Evolutionary conservation across 2,329 filamentous ascomycete genomes (phyloP).

Genomic region (Cladosporium phlei): DNA sequence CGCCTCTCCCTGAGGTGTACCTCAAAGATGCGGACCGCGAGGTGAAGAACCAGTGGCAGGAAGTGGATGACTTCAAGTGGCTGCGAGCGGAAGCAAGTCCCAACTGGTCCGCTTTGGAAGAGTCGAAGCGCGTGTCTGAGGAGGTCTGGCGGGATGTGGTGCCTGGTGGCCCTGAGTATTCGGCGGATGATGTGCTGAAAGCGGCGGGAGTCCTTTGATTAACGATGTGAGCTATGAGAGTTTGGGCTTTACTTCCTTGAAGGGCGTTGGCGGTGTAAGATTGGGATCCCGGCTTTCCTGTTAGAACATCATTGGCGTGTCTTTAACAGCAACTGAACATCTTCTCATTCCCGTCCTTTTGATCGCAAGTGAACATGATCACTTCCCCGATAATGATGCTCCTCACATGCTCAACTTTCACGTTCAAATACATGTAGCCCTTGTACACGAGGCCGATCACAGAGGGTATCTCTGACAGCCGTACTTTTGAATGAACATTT

Average conservation of each 20-base stretch:
- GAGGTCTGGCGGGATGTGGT: constrained; percentile 66
- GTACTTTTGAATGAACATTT: constrained; percentile 9
- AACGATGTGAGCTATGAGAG: background rate
- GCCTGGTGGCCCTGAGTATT: constrained; percentile 57
- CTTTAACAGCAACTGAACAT: no score
- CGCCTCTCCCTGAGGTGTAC: constrained; percentile 65
- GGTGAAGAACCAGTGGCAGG: constrained; percentile 68
- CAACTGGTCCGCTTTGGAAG: constrained; percentile 72
- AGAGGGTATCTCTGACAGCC: background rate
- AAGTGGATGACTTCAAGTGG: constrained; percentile 98
- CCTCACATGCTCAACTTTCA: no score
- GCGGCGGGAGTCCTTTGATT: constrained; percentile 24
- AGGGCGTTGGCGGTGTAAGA: background rate
- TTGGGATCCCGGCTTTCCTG: background rate
- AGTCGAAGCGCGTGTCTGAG: constrained; percentile 47
- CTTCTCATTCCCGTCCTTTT: no score
- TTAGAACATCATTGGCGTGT: no score
- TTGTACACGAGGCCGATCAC: no score
- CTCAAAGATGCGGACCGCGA: constrained; percentile 25
- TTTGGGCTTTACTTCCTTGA: background rate
- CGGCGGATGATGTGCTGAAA: constrained; percentile 61
- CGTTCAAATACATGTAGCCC: no score
- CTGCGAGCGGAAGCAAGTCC: constrained; percentile 79
- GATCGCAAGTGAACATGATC: no score
- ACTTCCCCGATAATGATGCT: no score